phyloP scores from a whole-genome alignment of 441 rosid species.

The Croton laevigatus region DNA sequence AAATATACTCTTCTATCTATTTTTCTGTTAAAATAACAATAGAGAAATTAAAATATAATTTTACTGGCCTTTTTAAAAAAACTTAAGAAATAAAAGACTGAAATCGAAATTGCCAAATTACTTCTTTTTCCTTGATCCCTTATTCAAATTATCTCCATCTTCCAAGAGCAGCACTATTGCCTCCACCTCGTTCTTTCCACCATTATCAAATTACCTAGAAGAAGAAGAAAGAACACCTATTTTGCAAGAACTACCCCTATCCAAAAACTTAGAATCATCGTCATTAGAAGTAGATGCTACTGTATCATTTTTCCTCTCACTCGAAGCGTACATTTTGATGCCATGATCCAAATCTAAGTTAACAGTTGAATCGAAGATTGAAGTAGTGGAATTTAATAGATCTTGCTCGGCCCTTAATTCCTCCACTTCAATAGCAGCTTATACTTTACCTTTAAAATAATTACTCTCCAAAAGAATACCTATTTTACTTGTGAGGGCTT shows the following conservation, averaged over 20 bases:
- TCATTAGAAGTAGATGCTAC: conserved; percentile 23
- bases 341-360: conserved; percentile 24
- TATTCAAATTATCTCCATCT: conserved; percentile 32
- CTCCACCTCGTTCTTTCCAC: conserved; percentile 35
- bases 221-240: conserved; percentile 22
- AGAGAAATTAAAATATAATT: too few relatives aligned
- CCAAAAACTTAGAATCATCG: conserved; percentile 25
- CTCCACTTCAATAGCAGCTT: conserved; percentile 5
- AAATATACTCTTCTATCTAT: too few relatives aligned
- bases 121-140: too few relatives aligned
- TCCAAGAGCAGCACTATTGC: conserved; percentile 24
- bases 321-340: conserved; percentile 12
- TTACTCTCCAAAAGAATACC: too few relatives aligned
- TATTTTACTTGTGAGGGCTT: too few relatives aligned
- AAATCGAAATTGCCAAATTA: too few relatives aligned
- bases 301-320: conserved; percentile 27
- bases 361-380: conserved; percentile 22
- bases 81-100: too few relatives aligned
- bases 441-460: conserved; percentile 28
- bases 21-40: too few relatives aligned
- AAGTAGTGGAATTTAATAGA: conserved; percentile 19
- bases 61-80: too few relatives aligned
- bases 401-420: conserved; percentile 27
- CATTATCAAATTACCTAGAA: conserved; percentile 23
- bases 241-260: conserved; percentile 33